These are phyloP conservation scores for Hirschioporus abietinus DNA, from an alignment of 768 basidiomycete genomes.

Conservation along the genomic window DNA sequence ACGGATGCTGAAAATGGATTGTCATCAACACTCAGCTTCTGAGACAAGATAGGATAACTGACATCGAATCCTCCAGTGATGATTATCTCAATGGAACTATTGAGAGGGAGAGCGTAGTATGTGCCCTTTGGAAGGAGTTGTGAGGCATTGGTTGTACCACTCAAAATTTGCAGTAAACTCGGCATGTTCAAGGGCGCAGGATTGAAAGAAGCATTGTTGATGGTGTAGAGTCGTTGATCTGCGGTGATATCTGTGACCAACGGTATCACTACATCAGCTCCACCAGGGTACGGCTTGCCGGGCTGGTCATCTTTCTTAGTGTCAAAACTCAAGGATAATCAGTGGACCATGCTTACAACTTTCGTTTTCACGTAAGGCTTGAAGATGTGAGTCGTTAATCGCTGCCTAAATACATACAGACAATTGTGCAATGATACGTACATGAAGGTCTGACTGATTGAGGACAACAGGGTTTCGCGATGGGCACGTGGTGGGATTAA, in stretches of 20 bases:
- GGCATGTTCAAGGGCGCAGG: slow-evolving; percentile 5
- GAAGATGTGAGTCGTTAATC: slow-evolving; percentile 25
- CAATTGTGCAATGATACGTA: not conserved
- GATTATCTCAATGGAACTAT: slow-evolving; percentile 9
- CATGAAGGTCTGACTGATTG: slow-evolving; percentile 29
- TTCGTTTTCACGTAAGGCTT: slow-evolving; percentile 6
- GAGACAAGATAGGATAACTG: not conserved
- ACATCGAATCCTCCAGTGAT: slow-evolving; percentile 6
- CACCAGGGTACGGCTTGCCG: slow-evolving; percentile 16
- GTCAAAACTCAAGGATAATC: not conserved
- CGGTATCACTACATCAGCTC: slow-evolving; percentile 18
- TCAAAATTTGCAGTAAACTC: slow-evolving; percentile 10
- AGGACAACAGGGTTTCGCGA: slow-evolving; percentile 19
- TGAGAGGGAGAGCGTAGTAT: not conserved
- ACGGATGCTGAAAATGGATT: not conserved
- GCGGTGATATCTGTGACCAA: not conserved
- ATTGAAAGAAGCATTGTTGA: slow-evolving; percentile 9
- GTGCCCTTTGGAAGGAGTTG: slow-evolving; percentile 8
- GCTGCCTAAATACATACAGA: not conserved
- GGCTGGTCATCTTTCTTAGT: slow-evolving; percentile 12
- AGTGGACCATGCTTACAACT: not conserved
- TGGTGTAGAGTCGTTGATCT: not conserved
- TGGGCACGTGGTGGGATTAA: slow-evolving; percentile 29
- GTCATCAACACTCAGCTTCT: not conserved
- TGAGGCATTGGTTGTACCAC: slow-evolving; percentile 4